These are phyloP conservation scores for Bromus sterilis DNA, from an alignment of 176 grass and related monocot species.

Conservation along the genomic window DNA sequence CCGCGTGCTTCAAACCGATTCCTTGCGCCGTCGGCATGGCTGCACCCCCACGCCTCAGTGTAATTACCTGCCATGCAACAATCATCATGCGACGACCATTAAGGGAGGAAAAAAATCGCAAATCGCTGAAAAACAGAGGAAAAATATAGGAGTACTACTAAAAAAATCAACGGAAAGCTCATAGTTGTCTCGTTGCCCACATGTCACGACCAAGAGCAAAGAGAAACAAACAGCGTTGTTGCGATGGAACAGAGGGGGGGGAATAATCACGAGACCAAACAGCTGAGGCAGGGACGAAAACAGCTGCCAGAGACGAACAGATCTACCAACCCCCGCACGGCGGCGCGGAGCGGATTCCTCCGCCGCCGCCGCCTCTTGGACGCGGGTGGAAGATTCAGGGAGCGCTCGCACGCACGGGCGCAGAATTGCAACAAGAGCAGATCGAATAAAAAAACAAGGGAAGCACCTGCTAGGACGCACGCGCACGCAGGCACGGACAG, in stretches of 20 bases:
- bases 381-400: constrained; percentile 12
- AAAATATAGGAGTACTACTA: not conserved
- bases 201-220: constrained; percentile 28
- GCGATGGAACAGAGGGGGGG: constrained; percentile 16
- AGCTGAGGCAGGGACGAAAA: not conserved
- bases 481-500: not conserved
- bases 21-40: constrained; percentile 77
- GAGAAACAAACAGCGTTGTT: constrained; percentile 15
- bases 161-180: constrained; percentile 26
- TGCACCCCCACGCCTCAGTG: not conserved
- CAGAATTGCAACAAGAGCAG: constrained; percentile 15
- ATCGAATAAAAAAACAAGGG: constrained; percentile 18
- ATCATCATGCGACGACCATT: constrained; percentile 25
- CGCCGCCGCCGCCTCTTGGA: not conserved
- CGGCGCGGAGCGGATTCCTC: constrained; percentile 25
- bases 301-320: constrained; percentile 22
- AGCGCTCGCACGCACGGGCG: not conserved
- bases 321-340: constrained; percentile 37
- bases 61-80: constrained; percentile 21
- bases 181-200: constrained; percentile 18
- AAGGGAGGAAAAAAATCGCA: not conserved
- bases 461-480: not conserved
- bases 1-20: constrained; percentile 43
- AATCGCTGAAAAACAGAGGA: not conserved
- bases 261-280: not conserved